phyloP scores from a whole-genome alignment of 371 early-diverging fungal species.

The Conidiobolus incongruus region DNA sequence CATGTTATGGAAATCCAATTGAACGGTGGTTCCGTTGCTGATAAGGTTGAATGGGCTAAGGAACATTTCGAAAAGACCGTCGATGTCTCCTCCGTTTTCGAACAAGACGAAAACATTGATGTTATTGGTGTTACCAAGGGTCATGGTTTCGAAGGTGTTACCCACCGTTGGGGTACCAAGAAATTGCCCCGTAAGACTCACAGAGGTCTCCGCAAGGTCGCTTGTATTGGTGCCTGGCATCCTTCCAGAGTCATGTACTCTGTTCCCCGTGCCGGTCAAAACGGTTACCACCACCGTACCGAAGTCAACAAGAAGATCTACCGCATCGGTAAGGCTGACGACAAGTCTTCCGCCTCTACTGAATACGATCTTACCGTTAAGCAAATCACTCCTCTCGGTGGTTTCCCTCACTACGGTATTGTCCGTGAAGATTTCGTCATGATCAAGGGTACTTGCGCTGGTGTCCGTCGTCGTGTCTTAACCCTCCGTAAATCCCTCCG shows the following conservation, averaged over 20 bases:
- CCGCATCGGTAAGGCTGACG: slow-evolving; percentile 87
- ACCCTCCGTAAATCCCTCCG: slow-evolving; percentile 97
- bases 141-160: slow-evolving; percentile 99
- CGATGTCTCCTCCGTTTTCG: slow-evolving; percentile 72
- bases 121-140: slow-evolving; percentile 99
- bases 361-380: slow-evolving; percentile 97
- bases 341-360: slow-evolving; percentile 73
- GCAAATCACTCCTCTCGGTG: slow-evolving; percentile 97
- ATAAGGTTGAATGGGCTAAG: slow-evolving; percentile 97
- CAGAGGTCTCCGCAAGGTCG: slow-evolving; percentile 99
- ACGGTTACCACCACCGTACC: slow-evolving; percentile 99
- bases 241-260: slow-evolving; percentile 99
- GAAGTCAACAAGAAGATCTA: slow-evolving; percentile 99
- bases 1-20: slow-evolving; percentile 99
- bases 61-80: slow-evolving; percentile 96
- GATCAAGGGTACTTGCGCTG: slow-evolving; percentile 97
- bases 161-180: slow-evolving; percentile 99
- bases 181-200: slow-evolving; percentile 99
- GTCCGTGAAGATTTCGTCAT: slow-evolving; percentile 97
- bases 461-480: slow-evolving; percentile 96
- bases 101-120: slow-evolving; percentile 97
- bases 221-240: slow-evolving; percentile 99
- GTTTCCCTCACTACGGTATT: slow-evolving; percentile 98
- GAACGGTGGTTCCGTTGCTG: slow-evolving; percentile 95
- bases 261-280: slow-evolving; percentile 99